phyloP scores from a whole-genome alignment of 2,329 filamentous ascomycete genomes.

The Biscogniauxia marginata region DNA sequence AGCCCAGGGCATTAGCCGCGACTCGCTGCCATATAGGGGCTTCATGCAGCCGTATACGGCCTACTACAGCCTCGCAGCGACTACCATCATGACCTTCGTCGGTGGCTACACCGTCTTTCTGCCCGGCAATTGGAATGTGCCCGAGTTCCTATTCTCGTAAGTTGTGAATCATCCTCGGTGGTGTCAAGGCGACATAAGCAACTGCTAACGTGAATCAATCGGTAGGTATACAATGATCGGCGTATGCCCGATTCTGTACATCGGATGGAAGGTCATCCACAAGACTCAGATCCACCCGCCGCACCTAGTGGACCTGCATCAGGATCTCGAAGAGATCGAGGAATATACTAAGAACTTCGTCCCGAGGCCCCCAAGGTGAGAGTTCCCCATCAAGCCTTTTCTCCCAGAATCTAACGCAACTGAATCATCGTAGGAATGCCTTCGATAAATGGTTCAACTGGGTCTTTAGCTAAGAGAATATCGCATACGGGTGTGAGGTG shows the following conservation, averaged over 20 bases:
- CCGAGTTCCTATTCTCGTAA: conserved; percentile 71
- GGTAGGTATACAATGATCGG: conserved; percentile 67
- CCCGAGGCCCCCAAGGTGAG: conserved; percentile 51
- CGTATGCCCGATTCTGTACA: conserved; percentile 66
- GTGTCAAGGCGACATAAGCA: neutral
- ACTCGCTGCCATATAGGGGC: conserved; percentile 68
- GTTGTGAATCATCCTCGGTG: conserved; percentile 22
- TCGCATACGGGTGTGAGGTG: too few species aligned
- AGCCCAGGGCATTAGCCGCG: conserved; percentile 66
- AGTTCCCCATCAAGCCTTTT: neutral
- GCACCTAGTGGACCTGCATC: conserved; percentile 60
- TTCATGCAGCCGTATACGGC: conserved; percentile 70
- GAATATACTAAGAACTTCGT: conserved; percentile 65
- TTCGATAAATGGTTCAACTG: conserved; percentile 26
- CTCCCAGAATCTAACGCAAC: conserved; percentile 6
- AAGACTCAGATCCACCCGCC: conserved; percentile 57
- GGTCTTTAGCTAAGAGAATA: conserved; percentile 19
- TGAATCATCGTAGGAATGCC: conserved; percentile 18
- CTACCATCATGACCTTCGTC: conserved; percentile 70
- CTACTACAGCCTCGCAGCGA: conserved; percentile 62
- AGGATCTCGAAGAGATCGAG: conserved; percentile 64
- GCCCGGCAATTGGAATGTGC: conserved; percentile 63
- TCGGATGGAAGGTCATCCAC: conserved; percentile 70
- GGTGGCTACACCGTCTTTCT: conserved; percentile 76
- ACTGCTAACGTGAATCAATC: neutral